Evolutionary conservation across 2,329 filamentous ascomycete genomes (phyloP).

Genomic region (Didymella segeticola): DNA sequence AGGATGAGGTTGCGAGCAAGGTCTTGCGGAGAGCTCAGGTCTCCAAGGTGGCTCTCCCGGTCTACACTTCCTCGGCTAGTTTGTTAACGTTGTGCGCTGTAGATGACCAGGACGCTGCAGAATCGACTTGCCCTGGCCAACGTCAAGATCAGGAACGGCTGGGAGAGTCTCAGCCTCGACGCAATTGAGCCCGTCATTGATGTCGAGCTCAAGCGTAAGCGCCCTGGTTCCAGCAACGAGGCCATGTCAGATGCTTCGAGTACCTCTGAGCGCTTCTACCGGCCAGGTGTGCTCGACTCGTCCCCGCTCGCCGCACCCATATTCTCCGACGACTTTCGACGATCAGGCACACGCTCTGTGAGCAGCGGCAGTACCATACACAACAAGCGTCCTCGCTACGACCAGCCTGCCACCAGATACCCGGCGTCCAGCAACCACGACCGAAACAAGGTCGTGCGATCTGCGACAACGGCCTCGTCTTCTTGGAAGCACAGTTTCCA

Average conservation of each 20-base stretch:
- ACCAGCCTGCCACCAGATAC: conserved; percentile 29
- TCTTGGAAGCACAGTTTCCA: conserved; percentile 81
- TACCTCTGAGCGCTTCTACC: conserved; percentile 77
- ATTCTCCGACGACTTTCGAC: conserved; percentile 80
- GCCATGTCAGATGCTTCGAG: conserved; percentile 85
- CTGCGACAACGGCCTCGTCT: conserved; percentile 62
- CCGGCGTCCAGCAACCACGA: conserved; percentile 64
- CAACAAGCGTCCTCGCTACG: conserved; percentile 45
- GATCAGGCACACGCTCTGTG: conserved; percentile 61
- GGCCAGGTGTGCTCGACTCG: conserved; percentile 74
- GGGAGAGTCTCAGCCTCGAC: conserved; percentile 87
- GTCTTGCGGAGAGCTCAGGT: conserved; percentile 53
- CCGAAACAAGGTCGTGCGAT: conserved; percentile 67
- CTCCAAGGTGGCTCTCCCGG: conserved; percentile 46
- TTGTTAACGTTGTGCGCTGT: conserved; percentile 19
- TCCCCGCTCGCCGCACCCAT: conserved; percentile 83
- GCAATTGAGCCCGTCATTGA: conserved; percentile 85
- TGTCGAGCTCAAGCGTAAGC: conserved; percentile 77
- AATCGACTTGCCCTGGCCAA: conserved; percentile 94
- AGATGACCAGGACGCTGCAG: conserved; percentile 94
- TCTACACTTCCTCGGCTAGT: conserved; percentile 9
- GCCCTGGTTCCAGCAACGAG: conserved; percentile 70
- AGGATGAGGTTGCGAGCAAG: conserved; percentile 52
- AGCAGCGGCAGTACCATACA: conserved; percentile 56
- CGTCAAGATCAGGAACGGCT: conserved; percentile 96